A percentile compares a stretch with the other conserved stretches of the same genome.
Conservation (phyloP, 2,329 filamentous ascomycete genomes). For the Cryphonectria naterciae region DNA sequence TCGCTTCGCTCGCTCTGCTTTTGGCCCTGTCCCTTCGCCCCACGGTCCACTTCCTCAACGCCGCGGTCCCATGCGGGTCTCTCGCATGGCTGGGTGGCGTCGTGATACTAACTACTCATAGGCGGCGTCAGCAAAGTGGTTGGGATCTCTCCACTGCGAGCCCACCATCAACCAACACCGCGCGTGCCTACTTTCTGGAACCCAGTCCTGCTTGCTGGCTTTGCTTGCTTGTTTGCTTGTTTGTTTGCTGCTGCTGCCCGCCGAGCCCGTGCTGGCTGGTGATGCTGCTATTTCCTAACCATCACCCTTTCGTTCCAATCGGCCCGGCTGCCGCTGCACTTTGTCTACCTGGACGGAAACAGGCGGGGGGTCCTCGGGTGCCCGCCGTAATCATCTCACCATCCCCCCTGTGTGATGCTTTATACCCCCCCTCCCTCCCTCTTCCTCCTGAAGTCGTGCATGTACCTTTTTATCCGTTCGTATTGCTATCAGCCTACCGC, state of each 20-base stretch:
- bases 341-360: not conserved
- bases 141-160: not conserved
- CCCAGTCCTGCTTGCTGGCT: not conserved
- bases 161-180: slow-evolving; percentile 1
- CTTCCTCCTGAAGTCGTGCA: not conserved
- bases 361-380: not conserved
- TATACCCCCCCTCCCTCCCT: too few relatives aligned
- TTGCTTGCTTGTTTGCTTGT: not conserved
- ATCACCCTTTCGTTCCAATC: not conserved
- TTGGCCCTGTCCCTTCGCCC: not conserved
- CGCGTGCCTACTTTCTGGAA: not conserved
- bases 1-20: not conserved
- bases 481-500: not conserved
- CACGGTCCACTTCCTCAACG: not conserved
- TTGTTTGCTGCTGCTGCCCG: not conserved
- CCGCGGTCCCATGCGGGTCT: slow-evolving; percentile 15
- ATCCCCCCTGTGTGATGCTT: not conserved
- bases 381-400: not conserved
- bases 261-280: not conserved
- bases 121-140: not conserved
- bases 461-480: not conserved
- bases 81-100: slow-evolving; percentile 8
- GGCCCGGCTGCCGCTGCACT: not conserved
- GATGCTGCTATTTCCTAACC: not conserved
- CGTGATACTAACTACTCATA: not conserved